These are phyloP conservation scores for Dysphania ambrosioides DNA, from an alignment of 148 eudicot species.

Conservation along the genomic window DNA sequence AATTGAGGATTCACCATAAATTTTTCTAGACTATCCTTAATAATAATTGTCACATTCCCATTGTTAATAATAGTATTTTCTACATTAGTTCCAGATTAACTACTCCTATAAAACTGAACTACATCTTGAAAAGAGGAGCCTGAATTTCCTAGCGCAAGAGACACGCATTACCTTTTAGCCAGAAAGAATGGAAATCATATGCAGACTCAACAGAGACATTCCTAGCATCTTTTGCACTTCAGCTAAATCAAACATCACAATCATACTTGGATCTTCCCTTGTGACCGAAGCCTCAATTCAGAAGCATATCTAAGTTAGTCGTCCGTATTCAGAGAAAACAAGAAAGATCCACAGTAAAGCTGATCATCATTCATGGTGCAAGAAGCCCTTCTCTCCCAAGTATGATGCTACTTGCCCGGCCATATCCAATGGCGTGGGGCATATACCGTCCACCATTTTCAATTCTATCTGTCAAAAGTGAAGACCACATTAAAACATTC, in stretches of 20 bases:
- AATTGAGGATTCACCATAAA: too few relatives aligned
- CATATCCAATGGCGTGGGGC: conserved; percentile 69
- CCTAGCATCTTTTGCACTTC: background rate
- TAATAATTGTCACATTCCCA: too few relatives aligned
- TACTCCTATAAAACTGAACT: background rate
- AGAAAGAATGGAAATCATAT: background rate
- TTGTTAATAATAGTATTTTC: too few relatives aligned
- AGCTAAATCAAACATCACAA: background rate
- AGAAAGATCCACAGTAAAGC: background rate
- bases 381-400: conserved; percentile 63
- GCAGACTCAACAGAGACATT: conserved; percentile 1
- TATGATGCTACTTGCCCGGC: conserved; percentile 73
- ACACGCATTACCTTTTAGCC: background rate
- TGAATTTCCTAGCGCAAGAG: background rate
- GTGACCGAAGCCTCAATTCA: background rate
- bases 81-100: background rate
- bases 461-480: conserved; percentile 57
- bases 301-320: background rate
- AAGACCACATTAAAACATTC: background rate
- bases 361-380: conserved; percentile 44
- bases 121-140: background rate
- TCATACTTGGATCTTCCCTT: background rate
- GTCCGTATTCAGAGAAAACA: conserved; percentile 1
- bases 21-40: too few relatives aligned
- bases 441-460: conserved; percentile 43